Base-by-base conservation (phyloP, 1,139 yeast species). In the Meyerozyma athensensis region DNA sequence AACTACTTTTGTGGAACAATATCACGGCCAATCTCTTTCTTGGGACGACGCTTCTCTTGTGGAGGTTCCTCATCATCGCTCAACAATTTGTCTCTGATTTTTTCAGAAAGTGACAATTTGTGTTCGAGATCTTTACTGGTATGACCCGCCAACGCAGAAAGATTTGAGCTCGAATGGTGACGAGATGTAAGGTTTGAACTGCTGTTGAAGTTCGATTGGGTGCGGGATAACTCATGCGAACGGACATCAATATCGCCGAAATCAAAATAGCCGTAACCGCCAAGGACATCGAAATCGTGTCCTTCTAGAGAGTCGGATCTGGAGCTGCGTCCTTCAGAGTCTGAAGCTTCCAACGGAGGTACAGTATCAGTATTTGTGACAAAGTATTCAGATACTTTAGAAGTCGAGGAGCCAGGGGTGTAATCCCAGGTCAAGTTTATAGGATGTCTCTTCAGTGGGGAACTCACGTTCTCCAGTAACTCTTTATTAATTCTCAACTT, bases 201-300 rank as follows among this genome's bases (percentile, higher is more conserved):
- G 36, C 64, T 59, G 36, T 58, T 63, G 40, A 63, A 39, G 33
- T 47, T 54, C 7, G 65, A 58, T 36, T 61, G 63, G 30, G 52
- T 54, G 22, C 65, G 52, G 4, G 65, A 59, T 18, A 63, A 37
- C 32, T 55, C 55, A 38, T 56, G 61, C 4, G 64, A 55, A 21
- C 70, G 46, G 7, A 56, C 36, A 38, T 65, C 72, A 33, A 69
- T 58, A 39, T 79, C 82, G 1, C 81, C 86, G 46, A 80, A 79
- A 53, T 81, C 89, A 54, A 83, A 83, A 54, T 82, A 81, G 3
- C 86, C 90, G 52, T 81, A 82, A 1, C 89, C 89, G 26, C 87
- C 86, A 36, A 79, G 59, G 35, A 77, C 56, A 46, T 65, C 65
- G 44, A 58, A 70, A 14, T 56, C 59, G 10, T 50, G 48, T 4